Evolutionary conservation across 2,329 filamentous ascomycete genomes (phyloP).

Genomic region (Claviceps spartinae): DNA sequence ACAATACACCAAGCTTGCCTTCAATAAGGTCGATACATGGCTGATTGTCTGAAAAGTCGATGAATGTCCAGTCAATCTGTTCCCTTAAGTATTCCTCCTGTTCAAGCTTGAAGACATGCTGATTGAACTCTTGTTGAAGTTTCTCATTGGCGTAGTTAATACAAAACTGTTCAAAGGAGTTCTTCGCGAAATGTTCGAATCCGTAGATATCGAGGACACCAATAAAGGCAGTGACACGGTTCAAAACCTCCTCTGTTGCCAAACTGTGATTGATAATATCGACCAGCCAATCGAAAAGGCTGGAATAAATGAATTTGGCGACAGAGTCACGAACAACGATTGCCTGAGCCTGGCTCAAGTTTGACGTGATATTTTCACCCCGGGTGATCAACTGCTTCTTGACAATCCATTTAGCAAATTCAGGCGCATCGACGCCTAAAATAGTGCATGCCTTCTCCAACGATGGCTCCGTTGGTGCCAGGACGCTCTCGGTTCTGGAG

Average conservation of each 20-base stretch:
- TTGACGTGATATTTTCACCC: conserved; percentile 95
- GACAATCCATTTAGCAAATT: conserved; percentile 95
- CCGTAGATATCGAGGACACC: conserved; percentile 98
- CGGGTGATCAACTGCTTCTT: conserved; percentile 97
- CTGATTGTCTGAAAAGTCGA: conserved; percentile 98
- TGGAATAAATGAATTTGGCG: conserved; percentile 97
- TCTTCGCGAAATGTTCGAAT: conserved; percentile 98
- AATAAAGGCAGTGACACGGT: conserved; percentile 77
- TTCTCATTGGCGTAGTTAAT: conserved; percentile 99
- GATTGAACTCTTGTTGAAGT: conserved; percentile 97
- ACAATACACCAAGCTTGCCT: conserved; percentile 85
- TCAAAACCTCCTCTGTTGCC: conserved; percentile 76
- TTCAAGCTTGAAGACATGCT: conserved; percentile 97
- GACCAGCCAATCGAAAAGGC: conserved; percentile 97
- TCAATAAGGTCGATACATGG: conserved; percentile 98
- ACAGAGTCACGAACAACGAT: conserved; percentile 92
- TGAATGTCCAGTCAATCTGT: conserved; percentile 98
- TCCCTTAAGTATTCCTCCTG: conserved; percentile 95
- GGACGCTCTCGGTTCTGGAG: conserved; percentile 73
- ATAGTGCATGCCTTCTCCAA: conserved; percentile 70
- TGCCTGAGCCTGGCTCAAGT: conserved; percentile 85
- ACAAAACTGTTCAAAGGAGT: conserved; percentile 99
- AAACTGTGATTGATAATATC: conserved; percentile 87
- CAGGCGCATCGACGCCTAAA: conserved; percentile 70
- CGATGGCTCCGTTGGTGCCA: conserved; percentile 69